Conservation (phyloP, 768 basidiomycete genomes). For the Kwoniella dejecticola region DNA sequence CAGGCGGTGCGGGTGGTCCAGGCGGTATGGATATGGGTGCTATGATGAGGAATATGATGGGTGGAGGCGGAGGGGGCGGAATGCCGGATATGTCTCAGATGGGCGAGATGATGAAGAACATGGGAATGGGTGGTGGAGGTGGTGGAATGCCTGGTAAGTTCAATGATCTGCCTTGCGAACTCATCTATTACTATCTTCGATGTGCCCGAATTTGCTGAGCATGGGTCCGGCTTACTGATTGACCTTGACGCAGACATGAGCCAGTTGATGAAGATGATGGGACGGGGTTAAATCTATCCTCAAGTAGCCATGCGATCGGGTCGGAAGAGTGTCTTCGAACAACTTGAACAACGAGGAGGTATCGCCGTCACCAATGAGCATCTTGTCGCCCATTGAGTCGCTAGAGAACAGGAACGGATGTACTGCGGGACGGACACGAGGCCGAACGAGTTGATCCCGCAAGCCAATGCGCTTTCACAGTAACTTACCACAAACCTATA, state of each 20-base stretch:
- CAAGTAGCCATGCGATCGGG: too few relatives aligned
- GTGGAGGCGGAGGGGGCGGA: conserved; percentile 68
- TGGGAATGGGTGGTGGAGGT: conserved; percentile 24
- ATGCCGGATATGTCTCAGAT: conserved; percentile 91
- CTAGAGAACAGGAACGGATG: too few relatives aligned
- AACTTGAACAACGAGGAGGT: too few relatives aligned
- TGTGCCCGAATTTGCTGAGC: neutral
- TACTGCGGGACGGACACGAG: too few relatives aligned
- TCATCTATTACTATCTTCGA: neutral
- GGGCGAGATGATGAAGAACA: conserved; percentile 65
- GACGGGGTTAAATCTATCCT: conserved; percentile 52
- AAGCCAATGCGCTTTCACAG: too few relatives aligned
- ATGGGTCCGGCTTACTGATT: neutral
- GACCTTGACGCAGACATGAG: conserved; percentile 48
- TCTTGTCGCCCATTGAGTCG: too few relatives aligned
- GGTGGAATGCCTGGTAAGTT: conserved; percentile 46
- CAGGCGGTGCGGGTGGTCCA: conserved; percentile 30
- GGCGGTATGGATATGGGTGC: conserved; percentile 48
- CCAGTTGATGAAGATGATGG: conserved; percentile 58
- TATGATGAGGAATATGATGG: conserved; percentile 89
- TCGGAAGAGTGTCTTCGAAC: too few relatives aligned
- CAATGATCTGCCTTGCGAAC: too few relatives aligned
- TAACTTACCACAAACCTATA: too few relatives aligned
- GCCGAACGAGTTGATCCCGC: too few relatives aligned
- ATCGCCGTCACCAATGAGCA: too few relatives aligned